These are phyloP conservation scores for Spergularia bocconei DNA, from an alignment of 148 eudicot genomes.

Conservation along the genomic window DNA sequence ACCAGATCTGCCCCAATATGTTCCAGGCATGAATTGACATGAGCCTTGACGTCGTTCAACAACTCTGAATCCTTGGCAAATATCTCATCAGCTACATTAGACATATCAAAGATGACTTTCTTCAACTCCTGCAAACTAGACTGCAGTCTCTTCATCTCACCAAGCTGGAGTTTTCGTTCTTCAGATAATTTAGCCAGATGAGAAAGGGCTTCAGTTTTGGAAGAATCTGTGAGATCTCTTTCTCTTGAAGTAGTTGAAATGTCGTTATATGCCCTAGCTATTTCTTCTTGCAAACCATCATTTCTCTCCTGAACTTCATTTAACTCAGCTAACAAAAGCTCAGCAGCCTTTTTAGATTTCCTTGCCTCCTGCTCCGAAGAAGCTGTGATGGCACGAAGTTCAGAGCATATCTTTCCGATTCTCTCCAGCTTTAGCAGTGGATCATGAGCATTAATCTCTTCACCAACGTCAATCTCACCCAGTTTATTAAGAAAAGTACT, in stretches of 20 bases:
- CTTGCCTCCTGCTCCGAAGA: slow-evolving; percentile 64
- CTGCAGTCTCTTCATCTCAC: slow-evolving; percentile 47
- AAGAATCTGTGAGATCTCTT: slow-evolving; percentile 59
- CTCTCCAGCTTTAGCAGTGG: slow-evolving; percentile 67
- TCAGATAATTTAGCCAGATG: slow-evolving; percentile 56
- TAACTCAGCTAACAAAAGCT: slow-evolving; percentile 86
- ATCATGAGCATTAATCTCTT: slow-evolving; percentile 36
- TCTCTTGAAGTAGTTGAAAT: slow-evolving; percentile 59
- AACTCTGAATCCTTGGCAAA: slow-evolving; percentile 57
- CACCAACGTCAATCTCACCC: slow-evolving; percentile 44
- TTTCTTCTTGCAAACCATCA: slow-evolving; percentile 84
- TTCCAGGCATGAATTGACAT: slow-evolving; percentile 41
- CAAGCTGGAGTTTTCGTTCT: slow-evolving; percentile 48
- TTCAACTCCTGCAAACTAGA: slow-evolving; percentile 44
- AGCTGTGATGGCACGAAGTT: slow-evolving; percentile 44
- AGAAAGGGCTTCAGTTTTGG: slow-evolving; percentile 66
- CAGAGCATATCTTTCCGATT: slow-evolving; percentile 47
- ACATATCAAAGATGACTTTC: slow-evolving; percentile 43
- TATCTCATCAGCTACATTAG: slow-evolving; percentile 37
- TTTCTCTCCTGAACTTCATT: slow-evolving; percentile 98
- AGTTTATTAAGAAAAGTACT: slow-evolving; percentile 47
- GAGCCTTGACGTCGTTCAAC: slow-evolving; percentile 42
- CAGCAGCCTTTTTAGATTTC: slow-evolving; percentile 85
- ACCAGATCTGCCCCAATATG: slow-evolving; percentile 33
- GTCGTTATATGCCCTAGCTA: slow-evolving; percentile 44